These are phyloP conservation scores for Cladosporium cucumerinum DNA, from an alignment of 2,329 filamentous ascomycete genomes.

Conservation along the genomic window DNA sequence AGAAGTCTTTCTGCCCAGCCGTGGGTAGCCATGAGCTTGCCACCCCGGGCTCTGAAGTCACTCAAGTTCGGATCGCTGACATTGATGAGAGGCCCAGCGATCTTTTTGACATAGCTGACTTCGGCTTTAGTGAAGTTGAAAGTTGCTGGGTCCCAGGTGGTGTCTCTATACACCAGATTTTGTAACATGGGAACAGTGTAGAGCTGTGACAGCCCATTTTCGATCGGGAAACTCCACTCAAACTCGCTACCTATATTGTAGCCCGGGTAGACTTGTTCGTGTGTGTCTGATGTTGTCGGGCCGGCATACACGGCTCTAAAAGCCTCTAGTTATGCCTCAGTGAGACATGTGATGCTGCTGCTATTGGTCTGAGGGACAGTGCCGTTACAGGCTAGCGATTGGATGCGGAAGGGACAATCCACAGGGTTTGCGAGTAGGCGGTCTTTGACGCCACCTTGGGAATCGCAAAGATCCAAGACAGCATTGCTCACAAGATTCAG, in stretches of 20 bases:
- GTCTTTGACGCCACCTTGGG: background rate
- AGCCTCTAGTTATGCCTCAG: background rate
- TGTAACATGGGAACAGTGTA: background rate
- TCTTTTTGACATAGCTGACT: conserved; percentile 17
- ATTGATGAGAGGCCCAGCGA: conserved; percentile 16
- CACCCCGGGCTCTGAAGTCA: background rate
- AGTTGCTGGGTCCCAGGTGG: conserved; percentile 10
- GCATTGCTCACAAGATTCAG: background rate
- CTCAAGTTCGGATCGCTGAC: conserved; percentile 21
- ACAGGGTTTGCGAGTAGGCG: background rate
- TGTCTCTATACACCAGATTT: background rate
- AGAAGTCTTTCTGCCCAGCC: background rate
- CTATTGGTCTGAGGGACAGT: background rate
- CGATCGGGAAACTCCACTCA: background rate
- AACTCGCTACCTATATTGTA: background rate
- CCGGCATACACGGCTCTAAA: background rate
- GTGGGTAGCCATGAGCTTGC: background rate
- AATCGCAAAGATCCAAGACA: background rate
- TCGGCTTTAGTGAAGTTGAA: conserved; percentile 17
- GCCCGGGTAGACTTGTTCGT: background rate
- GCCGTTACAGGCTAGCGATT: background rate
- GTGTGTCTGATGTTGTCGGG: background rate
- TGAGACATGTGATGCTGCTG: background rate
- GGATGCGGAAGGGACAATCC: background rate
- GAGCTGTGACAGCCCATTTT: background rate